phyloP scores from a whole-genome alignment of 1,284 basidiomycete genomes.

The Rhodotorula sp. region DNA sequence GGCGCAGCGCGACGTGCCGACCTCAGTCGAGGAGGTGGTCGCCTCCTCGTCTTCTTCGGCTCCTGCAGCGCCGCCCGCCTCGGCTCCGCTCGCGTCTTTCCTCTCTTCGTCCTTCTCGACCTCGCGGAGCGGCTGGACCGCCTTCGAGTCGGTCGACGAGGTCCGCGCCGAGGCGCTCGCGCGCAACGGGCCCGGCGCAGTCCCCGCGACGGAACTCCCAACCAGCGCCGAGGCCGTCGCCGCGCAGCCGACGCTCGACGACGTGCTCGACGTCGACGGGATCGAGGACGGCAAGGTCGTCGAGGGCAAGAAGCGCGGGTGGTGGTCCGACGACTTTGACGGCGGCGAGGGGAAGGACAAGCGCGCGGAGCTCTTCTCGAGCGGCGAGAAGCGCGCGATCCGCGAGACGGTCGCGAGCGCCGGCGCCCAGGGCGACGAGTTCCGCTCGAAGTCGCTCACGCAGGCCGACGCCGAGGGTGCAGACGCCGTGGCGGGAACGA shows the following conservation, averaged over 20 bases:
- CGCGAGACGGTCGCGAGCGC: slow-evolving; percentile 16
- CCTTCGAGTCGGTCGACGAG: slow-evolving; percentile 7
- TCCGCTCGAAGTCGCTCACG: slow-evolving; percentile 16
- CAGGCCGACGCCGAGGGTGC: slow-evolving; percentile 12
- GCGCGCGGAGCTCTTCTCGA: neutral
- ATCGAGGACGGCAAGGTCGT: slow-evolving; percentile 35
- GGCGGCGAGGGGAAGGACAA: neutral
- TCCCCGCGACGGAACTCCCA: slow-evolving; percentile 11
- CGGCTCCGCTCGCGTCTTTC: slow-evolving; percentile 17
- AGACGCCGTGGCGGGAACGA: neutral
- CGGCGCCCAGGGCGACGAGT: slow-evolving; percentile 30
- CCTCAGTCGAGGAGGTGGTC: neutral
- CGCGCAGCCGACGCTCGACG: slow-evolving; percentile 11
- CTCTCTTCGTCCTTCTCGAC: slow-evolving; percentile 20
- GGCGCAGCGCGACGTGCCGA: neutral
- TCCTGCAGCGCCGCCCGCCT: neutral
- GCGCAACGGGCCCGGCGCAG: slow-evolving; percentile 4
- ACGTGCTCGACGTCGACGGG: slow-evolving; percentile 25
- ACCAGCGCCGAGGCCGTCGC: slow-evolving; percentile 26
- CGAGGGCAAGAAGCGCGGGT: slow-evolving; percentile 17
- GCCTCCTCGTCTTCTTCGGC: neutral
- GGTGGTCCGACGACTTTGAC: neutral
- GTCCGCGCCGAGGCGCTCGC: slow-evolving; percentile 10
- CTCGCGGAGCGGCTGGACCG: neutral
- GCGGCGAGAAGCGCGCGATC: slow-evolving; percentile 6